These are phyloP conservation scores for Suillus americanus DNA, from an alignment of 768 basidiomycete species.

Conservation along the genomic window DNA sequence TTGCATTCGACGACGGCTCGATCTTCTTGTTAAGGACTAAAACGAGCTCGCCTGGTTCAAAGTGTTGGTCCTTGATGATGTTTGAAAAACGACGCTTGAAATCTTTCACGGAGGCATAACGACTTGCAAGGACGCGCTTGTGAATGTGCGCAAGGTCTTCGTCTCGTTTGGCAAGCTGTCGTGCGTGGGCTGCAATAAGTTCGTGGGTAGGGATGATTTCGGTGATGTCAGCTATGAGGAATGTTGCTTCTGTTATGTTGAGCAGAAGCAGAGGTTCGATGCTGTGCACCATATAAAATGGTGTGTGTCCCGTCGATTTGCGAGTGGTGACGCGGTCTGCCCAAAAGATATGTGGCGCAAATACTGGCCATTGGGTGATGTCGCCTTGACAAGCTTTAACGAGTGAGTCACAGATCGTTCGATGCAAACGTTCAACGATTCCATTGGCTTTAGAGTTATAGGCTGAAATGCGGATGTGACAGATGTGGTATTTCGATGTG, in stretches of 20 bases:
- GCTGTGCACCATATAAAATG: neutral
- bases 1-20: constrained; percentile 13
- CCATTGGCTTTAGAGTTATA: constrained; percentile 47
- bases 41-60: constrained; percentile 20
- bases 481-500: constrained; percentile 29
- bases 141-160: neutral
- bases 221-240: neutral
- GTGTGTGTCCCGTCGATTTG: neutral
- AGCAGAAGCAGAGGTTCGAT: neutral
- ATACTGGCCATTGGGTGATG: constrained; percentile 30
- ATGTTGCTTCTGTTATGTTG: too few relatives aligned
- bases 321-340: constrained; percentile 24
- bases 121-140: neutral
- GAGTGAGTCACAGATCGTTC: constrained; percentile 33
- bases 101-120: neutral
- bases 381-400: constrained; percentile 35
- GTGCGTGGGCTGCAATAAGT: too few relatives aligned
- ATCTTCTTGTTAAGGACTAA: constrained; percentile 1
- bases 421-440: constrained; percentile 30
- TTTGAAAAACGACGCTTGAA: constrained; percentile 16
- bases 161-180: too few relatives aligned
- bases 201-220: neutral
- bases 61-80: constrained; percentile 24
- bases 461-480: constrained; percentile 38
- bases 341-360: constrained; percentile 33